Evolutionary conservation across 2,329 filamentous ascomycete genomes (phyloP).

Genomic region (Pseudogymnoascus sp.): DNA sequence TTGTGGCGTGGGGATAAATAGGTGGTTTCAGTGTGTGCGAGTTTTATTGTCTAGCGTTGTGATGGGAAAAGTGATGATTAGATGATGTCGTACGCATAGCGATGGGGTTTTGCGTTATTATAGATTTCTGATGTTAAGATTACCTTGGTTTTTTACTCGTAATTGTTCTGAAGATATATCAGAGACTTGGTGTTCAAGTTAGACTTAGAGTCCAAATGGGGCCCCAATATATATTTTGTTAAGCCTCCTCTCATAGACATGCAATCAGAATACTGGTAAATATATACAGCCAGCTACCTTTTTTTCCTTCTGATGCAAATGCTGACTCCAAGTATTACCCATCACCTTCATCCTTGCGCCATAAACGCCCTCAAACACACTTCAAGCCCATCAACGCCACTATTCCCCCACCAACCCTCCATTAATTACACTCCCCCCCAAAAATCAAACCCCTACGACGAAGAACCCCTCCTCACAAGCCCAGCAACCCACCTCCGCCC

Average conservation of each 20-base stretch:
- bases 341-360: not conserved
- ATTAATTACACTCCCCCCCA: not conserved
- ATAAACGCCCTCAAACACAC: not conserved
- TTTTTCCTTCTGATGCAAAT: not conserved
- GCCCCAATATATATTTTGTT: not conserved
- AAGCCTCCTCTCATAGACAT: not conserved
- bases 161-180: not conserved
- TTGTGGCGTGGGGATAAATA: slow-evolving; percentile 51
- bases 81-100: not conserved
- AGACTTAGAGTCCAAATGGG: not conserved
- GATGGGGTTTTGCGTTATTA: not conserved
- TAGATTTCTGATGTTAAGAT: not conserved
- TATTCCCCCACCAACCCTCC: not conserved
- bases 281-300: not conserved
- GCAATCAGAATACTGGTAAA: not conserved
- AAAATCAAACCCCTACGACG: not conserved
- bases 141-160: not conserved
- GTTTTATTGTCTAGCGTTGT: not conserved
- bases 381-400: not conserved
- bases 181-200: not conserved
- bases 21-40: not conserved
- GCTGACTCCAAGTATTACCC: not conserved
- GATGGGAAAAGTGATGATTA: not conserved
- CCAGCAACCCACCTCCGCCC: not conserved
- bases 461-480: not conserved